Conservation (phyloP, 2,329 filamentous ascomycete species). For the Aureobasidium uvarum region DNA sequence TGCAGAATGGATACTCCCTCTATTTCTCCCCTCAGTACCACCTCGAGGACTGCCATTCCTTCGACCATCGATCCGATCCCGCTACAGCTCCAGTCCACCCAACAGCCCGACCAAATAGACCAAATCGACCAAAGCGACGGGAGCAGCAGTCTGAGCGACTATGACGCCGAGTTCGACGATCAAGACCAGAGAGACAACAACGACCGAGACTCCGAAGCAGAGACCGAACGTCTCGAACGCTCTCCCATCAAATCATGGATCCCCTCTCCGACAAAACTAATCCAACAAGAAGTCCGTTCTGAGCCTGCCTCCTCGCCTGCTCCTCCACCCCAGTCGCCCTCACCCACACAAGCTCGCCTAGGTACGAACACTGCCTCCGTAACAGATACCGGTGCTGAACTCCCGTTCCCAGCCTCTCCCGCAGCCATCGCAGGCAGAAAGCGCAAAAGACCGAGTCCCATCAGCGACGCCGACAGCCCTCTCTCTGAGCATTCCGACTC, state of each 20-base stretch:
- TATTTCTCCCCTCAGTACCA: constrained; percentile 39
- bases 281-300: constrained; percentile 51
- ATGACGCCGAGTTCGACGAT: constrained; percentile 76
- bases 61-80: constrained; percentile 14
- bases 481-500: constrained; percentile 40
- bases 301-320: constrained; percentile 35
- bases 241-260: constrained; percentile 45
- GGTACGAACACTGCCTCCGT: neutral
- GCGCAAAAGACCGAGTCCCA: constrained; percentile 47
- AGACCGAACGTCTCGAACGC: constrained; percentile 88
- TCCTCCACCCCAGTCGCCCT: constrained; percentile 21
- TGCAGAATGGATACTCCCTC: constrained; percentile 31
- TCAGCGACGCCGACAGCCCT: constrained; percentile 38
- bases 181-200: constrained; percentile 32
- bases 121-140: constrained; percentile 43
- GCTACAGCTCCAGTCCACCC: neutral
- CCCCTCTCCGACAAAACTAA: constrained; percentile 68
- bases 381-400: neutral
- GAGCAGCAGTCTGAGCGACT: constrained; percentile 90
- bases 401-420: neutral
- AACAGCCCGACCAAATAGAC: neutral
- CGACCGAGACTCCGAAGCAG: constrained; percentile 76
- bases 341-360: constrained; percentile 6
- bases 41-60: constrained; percentile 28
- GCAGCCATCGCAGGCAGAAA: constrained; percentile 39